Evolutionary conservation across 1,139 yeast species (phyloP), one percentile per base, ranked within the genome.

Genomic region (Geotrichum bryndzae): DNA sequence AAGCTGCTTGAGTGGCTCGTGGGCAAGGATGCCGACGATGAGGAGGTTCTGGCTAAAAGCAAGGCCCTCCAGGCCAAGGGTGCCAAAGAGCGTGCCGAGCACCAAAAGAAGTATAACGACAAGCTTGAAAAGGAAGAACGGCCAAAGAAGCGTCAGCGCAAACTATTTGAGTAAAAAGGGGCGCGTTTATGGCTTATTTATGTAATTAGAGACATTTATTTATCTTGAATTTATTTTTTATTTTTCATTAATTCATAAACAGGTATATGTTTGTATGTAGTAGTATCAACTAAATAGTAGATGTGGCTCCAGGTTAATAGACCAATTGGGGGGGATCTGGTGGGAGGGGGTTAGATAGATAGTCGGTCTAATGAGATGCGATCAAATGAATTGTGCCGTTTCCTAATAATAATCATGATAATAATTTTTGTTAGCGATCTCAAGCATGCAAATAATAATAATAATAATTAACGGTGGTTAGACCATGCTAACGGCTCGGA

Each of bases 1-100:
- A 74, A 72, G 64, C 75, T 86, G 56, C 69, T 84, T 46, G 91
- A 88, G 72, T 88, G 89, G 90, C 76, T 87, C 60, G 80, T 80
- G 51, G 94, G 84, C 1, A 83, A 77, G 62, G 61, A 72, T 2
- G 74, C 67, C 1, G 85, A 82, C 54, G 91, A 88, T 66, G 69
- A 74, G 23, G 95, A 88, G 66, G 80, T 81, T 58, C 55, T 78
- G 1, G 79, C 70, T 1, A 87, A 83, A 69, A 70, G 77, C 8
- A 77, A 76, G 31, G 82, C 78, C 61, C 74, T 92, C 61, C 81
- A 82, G 55, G 78, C 77, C 45, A 46, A 56, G 29, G 79, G 79
- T 4, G 72, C 67, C 10, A 59, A 65, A n/a, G 76, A 73, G 60
- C 68, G 79, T 13, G 60, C 64, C 33, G 70, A 67, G 56, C 69